phyloP scores from a whole-genome alignment of 83 land plant genomes.

The Diphasiastrum complanatum region DNA sequence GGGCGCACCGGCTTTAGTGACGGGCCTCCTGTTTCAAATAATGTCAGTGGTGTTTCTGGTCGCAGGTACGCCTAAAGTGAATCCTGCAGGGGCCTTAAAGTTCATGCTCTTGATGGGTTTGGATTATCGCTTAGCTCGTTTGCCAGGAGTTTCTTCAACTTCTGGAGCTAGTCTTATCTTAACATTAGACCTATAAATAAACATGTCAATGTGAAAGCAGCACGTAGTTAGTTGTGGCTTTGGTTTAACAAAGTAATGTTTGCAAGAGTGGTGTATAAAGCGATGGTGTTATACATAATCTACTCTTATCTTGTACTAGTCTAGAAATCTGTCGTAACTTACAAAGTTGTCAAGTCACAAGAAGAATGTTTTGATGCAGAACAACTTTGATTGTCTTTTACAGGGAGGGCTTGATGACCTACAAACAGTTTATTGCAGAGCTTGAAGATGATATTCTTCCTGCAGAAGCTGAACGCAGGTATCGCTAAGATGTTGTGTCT shows the following conservation, averaged over 20 bases:
- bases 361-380: not conserved
- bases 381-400: not conserved
- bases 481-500: not conserved
- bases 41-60: slow-evolving; percentile 15
- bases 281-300: no score
- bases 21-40: slow-evolving; percentile 26
- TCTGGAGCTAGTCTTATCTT: no score
- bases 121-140: not conserved
- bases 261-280: no score
- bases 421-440: slow-evolving; percentile 94
- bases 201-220: no score
- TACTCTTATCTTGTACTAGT: no score
- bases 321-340: not conserved
- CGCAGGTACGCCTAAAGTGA: slow-evolving; percentile 43
- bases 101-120: not conserved
- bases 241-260: no score
- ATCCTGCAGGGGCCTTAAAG: not conserved
- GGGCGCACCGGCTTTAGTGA: slow-evolving; percentile 60
- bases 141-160: no score
- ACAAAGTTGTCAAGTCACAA: not conserved
- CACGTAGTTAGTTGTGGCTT: no score
- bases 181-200: no score
- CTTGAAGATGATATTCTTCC: slow-evolving; percentile 97
- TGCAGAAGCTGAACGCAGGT: slow-evolving; percentile 97
- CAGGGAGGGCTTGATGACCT: slow-evolving; percentile 98